phyloP scores from a whole-genome alignment of 2,329 filamentous ascomycete species.

The Xylaria sp. region DNA sequence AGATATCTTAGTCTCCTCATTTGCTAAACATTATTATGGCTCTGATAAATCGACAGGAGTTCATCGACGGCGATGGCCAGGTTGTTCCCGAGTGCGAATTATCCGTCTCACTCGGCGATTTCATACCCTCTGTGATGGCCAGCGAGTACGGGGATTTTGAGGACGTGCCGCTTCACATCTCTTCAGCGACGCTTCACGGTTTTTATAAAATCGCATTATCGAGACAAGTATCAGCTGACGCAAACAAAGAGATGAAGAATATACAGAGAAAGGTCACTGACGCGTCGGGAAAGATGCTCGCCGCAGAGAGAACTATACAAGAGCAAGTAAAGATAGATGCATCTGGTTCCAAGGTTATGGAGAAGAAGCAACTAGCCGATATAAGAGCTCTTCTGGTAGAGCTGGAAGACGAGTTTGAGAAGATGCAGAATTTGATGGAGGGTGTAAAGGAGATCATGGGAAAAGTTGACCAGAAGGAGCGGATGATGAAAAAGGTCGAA shows the following conservation, averaged over 20 bases:
- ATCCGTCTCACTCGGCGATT: conserved; percentile 14
- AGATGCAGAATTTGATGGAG: background rate
- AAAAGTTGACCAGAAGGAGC: background rate
- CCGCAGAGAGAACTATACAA: background rate
- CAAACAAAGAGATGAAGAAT: background rate
- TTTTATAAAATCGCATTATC: background rate
- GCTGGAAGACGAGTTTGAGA: background rate
- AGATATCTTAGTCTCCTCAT: background rate
- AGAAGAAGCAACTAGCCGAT: background rate
- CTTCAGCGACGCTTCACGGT: conserved; percentile 10
- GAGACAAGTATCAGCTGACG: background rate
- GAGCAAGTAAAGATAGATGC: background rate
- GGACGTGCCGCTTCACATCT: conserved; percentile 11
- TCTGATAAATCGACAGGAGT: conserved; percentile 4
- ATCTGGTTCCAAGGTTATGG: background rate
- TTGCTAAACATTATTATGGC: background rate
- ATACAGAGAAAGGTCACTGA: background rate
- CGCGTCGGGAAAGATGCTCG: background rate
- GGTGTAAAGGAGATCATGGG: background rate
- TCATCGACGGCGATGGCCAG: conserved; percentile 11
- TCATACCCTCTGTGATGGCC: background rate
- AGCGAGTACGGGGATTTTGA: conserved; percentile 2
- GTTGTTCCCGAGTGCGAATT: conserved; percentile 4
- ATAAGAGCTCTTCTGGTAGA: background rate
- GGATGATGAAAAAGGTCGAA: background rate